Evolutionary conservation across 1,139 yeast species (phyloP), one percentile per base, ranked within the genome.

Genomic region (Candida buenavistaensis): DNA sequence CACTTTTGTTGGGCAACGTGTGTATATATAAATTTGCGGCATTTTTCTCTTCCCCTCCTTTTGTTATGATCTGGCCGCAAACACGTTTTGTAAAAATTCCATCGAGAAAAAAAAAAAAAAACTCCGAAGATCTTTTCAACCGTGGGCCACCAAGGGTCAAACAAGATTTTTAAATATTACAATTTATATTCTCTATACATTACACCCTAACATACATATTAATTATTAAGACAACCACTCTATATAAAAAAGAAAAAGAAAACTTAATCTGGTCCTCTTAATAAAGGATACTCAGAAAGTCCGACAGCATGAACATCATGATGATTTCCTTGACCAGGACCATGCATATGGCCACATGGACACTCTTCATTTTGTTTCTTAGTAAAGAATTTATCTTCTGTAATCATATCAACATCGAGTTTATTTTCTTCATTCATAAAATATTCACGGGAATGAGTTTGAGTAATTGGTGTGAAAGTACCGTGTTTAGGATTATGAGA

Each of bases 281-380:
- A 52, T 28, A 54, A 52, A 10, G 57, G 63, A 11, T 34, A 46
- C 20, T 44, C 43, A 17, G 56, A 44, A 29, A 63, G 48, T 1
- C 69, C 69, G 14, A 58, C 58, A 12, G 69, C 68, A 12, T 38
- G 43, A 10, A 54, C 40, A 36, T 64, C 70, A 28, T 58, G 57
- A 27, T 49, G 51, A 24, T 47, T 41, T 2, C 57, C 59, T 28
- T 54, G 62, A 6, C 64, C 66, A 2, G 67, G 64, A 1, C 69
- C 69, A 40, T 64, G 70, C 26, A 64, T 44, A 37, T 55, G 49
- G 4, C 69, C 69, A 46, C 70, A 64, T 2, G 62, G 57, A 41
- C 70, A 64, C 29, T 45, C 52, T 16, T 43, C 47, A 23, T 29
- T 22, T 15, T 28, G 31, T 11, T 30, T 23, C 14, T 32, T 35